Evolutionary conservation across 371 early-diverging fungal species (phyloP).

Genomic region (Actinomucor elegans): DNA sequence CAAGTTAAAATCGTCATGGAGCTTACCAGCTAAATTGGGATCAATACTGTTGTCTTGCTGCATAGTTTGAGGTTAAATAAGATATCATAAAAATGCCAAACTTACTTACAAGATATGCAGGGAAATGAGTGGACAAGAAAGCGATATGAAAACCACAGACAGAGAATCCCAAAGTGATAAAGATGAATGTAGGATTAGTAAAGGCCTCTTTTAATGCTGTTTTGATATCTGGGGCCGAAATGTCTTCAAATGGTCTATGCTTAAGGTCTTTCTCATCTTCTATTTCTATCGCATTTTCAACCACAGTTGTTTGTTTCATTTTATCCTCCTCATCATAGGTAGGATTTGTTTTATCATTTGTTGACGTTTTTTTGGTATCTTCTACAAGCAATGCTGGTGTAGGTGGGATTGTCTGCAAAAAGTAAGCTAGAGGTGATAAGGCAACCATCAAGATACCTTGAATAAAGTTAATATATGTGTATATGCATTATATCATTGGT

Average conservation of each 20-base stretch:
- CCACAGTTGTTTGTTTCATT: neutral
- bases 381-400: neutral
- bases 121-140: constrained; percentile 34
- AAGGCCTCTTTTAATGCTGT: constrained; percentile 27
- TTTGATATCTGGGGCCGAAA: constrained; percentile 11
- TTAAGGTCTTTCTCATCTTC: neutral
- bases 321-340: neutral
- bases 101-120: constrained; percentile 30
- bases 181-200: constrained; percentile 22
- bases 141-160: constrained; percentile 39
- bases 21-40: constrained; percentile 27
- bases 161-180: constrained; percentile 29
- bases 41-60: constrained; percentile 33
- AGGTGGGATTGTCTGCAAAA: constrained; percentile 21
- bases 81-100: neutral
- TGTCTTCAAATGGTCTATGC: constrained; percentile 6
- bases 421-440: constrained; percentile 17
- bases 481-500: too few relatives aligned
- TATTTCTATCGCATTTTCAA: neutral
- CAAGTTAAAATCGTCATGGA: neutral
- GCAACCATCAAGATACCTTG: constrained; percentile 17
- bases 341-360: too few relatives aligned
- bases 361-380: neutral
- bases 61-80: neutral
- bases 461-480: too few relatives aligned